Percentiles rank a stretch among this genome's conserved stretches.
These are phyloP conservation scores for Cucumis hystrix DNA, from an alignment of 306 rosid genomes.

Conservation along the genomic window DNA sequence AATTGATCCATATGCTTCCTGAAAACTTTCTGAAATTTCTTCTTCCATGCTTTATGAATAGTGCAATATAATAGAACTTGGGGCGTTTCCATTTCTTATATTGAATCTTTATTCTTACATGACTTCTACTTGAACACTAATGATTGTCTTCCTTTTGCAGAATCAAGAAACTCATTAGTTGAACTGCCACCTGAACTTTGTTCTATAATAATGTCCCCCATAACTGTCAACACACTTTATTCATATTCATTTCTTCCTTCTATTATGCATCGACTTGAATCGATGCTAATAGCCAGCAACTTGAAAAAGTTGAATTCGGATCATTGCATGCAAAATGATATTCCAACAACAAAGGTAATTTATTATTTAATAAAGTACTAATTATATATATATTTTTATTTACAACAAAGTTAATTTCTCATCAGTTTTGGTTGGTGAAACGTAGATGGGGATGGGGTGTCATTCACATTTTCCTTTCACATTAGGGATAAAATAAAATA, in stretches of 20 bases:
- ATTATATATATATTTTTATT: not conserved
- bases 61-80: not conserved
- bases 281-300: constrained; percentile 48
- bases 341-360: constrained; percentile 48
- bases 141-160: constrained; percentile 26
- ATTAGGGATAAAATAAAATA: not conserved
- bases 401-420: not conserved
- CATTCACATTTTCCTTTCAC: not conserved
- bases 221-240: constrained; percentile 30
- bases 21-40: not conserved
- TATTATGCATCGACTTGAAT: constrained; percentile 66
- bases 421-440: not conserved
- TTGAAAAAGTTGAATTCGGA: constrained; percentile 44
- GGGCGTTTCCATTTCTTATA: not conserved
- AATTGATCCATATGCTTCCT: not conserved
- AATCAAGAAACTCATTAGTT: constrained; percentile 25
- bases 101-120: not conserved
- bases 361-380: not conserved
- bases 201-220: constrained; percentile 50
- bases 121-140: not conserved
- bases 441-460: not conserved
- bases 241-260: constrained; percentile 65
- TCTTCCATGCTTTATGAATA: not conserved
- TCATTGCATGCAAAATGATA: constrained; percentile 38
- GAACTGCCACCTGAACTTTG: constrained; percentile 87